These are phyloP conservation scores for Colletotrichum gigasporum DNA, from an alignment of 2,329 filamentous ascomycete genomes.

Conservation along the genomic window DNA sequence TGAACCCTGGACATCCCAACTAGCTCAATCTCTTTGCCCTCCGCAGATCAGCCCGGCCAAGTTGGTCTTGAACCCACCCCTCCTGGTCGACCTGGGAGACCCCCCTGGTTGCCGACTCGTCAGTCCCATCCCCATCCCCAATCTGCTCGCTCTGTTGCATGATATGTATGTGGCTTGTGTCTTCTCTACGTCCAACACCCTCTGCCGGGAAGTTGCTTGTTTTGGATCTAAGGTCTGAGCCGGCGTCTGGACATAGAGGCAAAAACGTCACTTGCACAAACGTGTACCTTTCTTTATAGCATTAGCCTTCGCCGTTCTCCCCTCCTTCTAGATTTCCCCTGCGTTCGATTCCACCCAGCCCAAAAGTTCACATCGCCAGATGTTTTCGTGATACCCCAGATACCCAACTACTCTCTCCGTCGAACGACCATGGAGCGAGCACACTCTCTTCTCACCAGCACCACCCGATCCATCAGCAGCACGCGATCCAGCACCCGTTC, in stretches of 20 bases:
- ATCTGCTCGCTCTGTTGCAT: slow-evolving; percentile 30
- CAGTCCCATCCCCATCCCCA: no score
- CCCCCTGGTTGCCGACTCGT: slow-evolving; percentile 3
- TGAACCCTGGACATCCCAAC: slow-evolving; percentile 32
- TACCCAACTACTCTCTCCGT: slow-evolving; percentile 28
- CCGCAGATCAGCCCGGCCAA: slow-evolving; percentile 27
- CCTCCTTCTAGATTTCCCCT: background rate
- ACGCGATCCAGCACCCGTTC: slow-evolving; percentile 31
- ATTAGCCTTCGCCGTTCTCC: slow-evolving; percentile 20
- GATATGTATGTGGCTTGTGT: slow-evolving; percentile 26
- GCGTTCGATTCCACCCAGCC: background rate
- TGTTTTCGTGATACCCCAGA: slow-evolving; percentile 30
- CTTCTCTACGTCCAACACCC: slow-evolving; percentile 25
- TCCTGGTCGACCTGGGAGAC: no score
- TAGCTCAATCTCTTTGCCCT: slow-evolving; percentile 10
- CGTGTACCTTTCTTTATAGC: slow-evolving; percentile 18
- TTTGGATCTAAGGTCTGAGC: slow-evolving; percentile 29
- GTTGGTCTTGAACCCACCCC: no score
- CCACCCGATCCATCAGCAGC: slow-evolving; percentile 30
- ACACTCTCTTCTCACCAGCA: slow-evolving; percentile 31
- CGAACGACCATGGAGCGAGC: slow-evolving; percentile 31
- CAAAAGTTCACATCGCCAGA: slow-evolving; percentile 19
- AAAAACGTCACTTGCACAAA: slow-evolving; percentile 23
- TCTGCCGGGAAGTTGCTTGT: slow-evolving; percentile 24
- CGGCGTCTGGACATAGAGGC: slow-evolving; percentile 16